Conservation (phyloP, 805 yeast species). For the Starmerella cellae region DNA sequence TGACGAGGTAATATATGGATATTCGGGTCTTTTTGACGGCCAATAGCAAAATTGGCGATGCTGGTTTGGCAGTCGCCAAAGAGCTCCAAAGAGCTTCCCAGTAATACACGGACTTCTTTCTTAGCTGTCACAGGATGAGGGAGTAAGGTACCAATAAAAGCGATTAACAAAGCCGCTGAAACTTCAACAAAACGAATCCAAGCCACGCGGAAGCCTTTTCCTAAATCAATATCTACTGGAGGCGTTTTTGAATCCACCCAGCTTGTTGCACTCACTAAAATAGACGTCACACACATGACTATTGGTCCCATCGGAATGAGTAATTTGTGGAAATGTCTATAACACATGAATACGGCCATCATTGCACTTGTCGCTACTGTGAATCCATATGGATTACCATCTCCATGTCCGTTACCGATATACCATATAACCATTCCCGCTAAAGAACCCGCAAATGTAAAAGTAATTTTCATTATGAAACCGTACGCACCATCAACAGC, state of each 20-base stretch:
- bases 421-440: slow-evolving; percentile 27
- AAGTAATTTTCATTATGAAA: slow-evolving; percentile 16
- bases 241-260: slow-evolving; percentile 19
- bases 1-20: slow-evolving; percentile 17
- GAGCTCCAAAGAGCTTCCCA: slow-evolving; percentile 17
- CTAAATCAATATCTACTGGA: slow-evolving; percentile 10
- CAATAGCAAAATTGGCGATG: slow-evolving; percentile 22
- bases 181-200: slow-evolving; percentile 26
- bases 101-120: slow-evolving; percentile 19
- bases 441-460: slow-evolving; percentile 23
- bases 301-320: slow-evolving; percentile 23
- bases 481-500: slow-evolving; percentile 26
- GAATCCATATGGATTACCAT: slow-evolving; percentile 25
- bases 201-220: slow-evolving; percentile 23
- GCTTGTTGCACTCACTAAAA: slow-evolving; percentile 23
- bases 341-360: slow-evolving; percentile 17
- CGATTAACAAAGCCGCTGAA: slow-evolving; percentile 22
- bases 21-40: slow-evolving; percentile 17
- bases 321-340: slow-evolving; percentile 23
- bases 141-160: slow-evolving; percentile 22
- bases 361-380: slow-evolving; percentile 20
- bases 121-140: slow-evolving; percentile 27
- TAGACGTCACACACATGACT: slow-evolving; percentile 21
- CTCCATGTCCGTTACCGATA: slow-evolving; percentile 24
- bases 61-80: slow-evolving; percentile 23